Conservation (phyloP, 1,139 yeast genomes). For the Candida dubliniensis region DNA sequence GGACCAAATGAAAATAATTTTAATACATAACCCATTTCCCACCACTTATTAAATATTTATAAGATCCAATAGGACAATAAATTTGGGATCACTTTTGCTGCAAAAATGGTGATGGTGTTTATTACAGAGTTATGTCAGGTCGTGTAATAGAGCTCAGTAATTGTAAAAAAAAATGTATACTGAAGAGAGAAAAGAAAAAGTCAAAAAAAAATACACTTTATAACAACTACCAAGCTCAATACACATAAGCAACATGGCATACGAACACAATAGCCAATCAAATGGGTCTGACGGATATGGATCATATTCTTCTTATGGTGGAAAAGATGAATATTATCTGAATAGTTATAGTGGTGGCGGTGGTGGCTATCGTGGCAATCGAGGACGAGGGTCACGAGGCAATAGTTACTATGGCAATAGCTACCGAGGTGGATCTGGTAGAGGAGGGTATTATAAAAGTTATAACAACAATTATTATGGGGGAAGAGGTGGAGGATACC, state of each 20-base stretch:
- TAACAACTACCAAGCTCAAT: neutral
- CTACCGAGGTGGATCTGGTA: constrained; percentile 5
- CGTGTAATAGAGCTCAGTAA: no score
- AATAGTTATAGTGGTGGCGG: constrained; percentile 16
- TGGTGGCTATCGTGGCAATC: constrained; percentile 6
- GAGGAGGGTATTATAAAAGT: constrained; percentile 2
- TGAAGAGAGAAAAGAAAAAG: neutral
- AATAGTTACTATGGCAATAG: constrained; percentile 28
- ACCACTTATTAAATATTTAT: no score
- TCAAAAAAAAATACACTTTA: neutral
- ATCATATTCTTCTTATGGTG: constrained; percentile 3
- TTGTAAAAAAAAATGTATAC: no score
- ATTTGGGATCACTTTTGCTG: no score
- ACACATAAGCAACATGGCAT: neutral
- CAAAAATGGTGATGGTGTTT: no score
- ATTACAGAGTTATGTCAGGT: no score
- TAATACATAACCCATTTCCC: no score
- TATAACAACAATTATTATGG: constrained; percentile 3
- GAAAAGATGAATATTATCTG: constrained; percentile 9
- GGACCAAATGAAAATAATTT: no score
- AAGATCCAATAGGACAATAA: no score
- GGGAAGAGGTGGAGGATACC: constrained; percentile 5
- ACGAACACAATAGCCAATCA: constrained; percentile 1
- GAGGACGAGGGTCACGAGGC: constrained; percentile 16
- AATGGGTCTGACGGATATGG: constrained; percentile 7